These are phyloP conservation scores for Pyropia haitanensis DNA, from an alignment of 23 red algal genomes.

Conservation along the genomic window DNA sequence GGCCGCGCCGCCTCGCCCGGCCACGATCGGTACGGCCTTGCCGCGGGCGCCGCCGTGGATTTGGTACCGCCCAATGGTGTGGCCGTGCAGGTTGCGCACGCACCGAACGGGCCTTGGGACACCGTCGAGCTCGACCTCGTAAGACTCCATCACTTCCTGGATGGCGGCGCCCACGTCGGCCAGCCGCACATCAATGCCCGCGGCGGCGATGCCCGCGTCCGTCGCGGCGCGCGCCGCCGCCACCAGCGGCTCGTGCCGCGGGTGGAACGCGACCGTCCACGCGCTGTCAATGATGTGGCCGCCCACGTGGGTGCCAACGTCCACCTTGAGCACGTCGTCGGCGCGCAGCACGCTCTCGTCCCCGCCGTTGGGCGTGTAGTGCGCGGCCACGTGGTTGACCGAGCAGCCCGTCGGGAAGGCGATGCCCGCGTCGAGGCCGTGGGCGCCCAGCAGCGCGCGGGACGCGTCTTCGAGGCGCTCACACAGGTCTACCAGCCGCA, in stretches of 20 bases:
- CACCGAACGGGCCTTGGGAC: conserved; percentile 11
- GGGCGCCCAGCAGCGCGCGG: conserved; percentile 18
- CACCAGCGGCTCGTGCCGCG: conserved; percentile 31
- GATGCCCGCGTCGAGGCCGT: conserved; percentile 40
- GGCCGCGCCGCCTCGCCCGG: conserved; percentile 2
- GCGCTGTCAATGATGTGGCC: conserved; percentile 60
- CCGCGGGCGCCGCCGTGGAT: conserved; percentile 28
- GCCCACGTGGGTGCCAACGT: conserved; percentile 41
- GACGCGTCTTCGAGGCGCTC: conserved; percentile 30
- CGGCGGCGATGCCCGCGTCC: conserved; percentile 31
- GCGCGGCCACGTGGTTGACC: conserved; percentile 58
- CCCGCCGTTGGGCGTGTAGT: conserved; percentile 59
- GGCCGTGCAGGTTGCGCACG: conserved; percentile 51
- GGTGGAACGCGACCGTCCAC: conserved; percentile 39
- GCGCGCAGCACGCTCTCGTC: conserved; percentile 21
- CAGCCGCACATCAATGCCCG: conserved; percentile 56
- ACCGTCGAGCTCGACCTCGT: conserved; percentile 46
- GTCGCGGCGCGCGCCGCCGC: conserved; percentile 36
- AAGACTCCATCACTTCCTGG: conserved; percentile 56
- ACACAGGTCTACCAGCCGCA: conserved; percentile 36
- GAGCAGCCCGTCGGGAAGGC: conserved; percentile 68
- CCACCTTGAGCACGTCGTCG: conserved; percentile 57
- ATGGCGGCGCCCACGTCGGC: conserved; percentile 39
- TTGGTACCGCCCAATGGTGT: conserved; percentile 40
- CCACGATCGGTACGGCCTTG: conserved; percentile 45